Conservation (phyloP, 192 early-diverging fungal species). For the Oehlia diaphana region DNA sequence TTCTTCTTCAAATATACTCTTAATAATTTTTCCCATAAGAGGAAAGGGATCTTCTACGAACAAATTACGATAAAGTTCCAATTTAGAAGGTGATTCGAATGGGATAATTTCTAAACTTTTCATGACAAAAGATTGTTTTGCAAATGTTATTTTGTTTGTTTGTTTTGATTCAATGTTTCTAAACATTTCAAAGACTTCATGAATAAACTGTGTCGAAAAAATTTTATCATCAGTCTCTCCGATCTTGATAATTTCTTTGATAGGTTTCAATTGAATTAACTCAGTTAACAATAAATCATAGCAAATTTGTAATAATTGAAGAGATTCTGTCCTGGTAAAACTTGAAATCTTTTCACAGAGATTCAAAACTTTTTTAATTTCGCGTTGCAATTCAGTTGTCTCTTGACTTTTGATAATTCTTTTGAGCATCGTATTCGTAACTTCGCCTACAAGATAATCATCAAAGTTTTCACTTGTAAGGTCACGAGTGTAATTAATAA, state of each 20-base stretch:
- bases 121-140: constrained; percentile 9
- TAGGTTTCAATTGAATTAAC: not conserved
- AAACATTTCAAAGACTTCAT: not conserved
- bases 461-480: not conserved
- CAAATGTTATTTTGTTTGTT: not conserved
- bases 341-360: constrained; percentile 5
- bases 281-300: constrained; percentile 22
- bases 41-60: constrained; percentile 28
- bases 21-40: constrained; percentile 15
- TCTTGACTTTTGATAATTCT: not conserved
- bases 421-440: not conserved
- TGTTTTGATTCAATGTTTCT: not conserved
- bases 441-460: constrained; percentile 2
- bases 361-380: constrained; percentile 1
- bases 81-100: constrained; percentile 4
- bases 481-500: not conserved
- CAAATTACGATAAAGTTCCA: constrained; percentile 20
- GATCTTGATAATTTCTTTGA: not conserved
- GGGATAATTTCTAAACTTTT: constrained; percentile 21
- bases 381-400: constrained; percentile 7
- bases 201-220: constrained; percentile 8
- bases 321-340: not conserved
- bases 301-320: constrained; percentile 28
- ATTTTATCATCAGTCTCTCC: not conserved
- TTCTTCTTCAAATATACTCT: constrained; percentile 16